Base-by-base conservation (phyloP, 352 stramenopile species). In the Pythium oligandrum region DNA sequence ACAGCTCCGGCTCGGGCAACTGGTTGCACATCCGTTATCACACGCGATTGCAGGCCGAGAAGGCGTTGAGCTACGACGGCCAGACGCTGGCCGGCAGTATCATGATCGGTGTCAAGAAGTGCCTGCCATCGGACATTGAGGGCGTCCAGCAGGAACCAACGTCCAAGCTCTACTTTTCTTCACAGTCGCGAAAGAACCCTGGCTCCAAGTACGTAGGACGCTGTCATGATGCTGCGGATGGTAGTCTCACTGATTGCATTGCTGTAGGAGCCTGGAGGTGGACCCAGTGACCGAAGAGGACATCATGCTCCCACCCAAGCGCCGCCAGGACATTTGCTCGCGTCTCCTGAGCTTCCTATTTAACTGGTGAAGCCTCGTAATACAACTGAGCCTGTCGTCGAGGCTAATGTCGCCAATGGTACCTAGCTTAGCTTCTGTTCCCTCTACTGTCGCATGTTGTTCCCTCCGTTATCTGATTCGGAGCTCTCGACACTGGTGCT, bases 21-120 rank as follows among this genome's bases (percentile, higher is more conserved):
- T 93, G 83, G 83, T 63, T 93, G 43, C 82, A 90, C 50, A 17
- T 93, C 30, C 83, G 83, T 34, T 93, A 91, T 58, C 69, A 82
- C 55, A 91, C 80, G 45, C 71, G 83, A 43, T 63, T 91, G 34
- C 80, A 93, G 59, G 83, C 83, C 1, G 83, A 93, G 61, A 86
- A 91, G 63, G 83, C 83, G 53, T 64, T 93, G 50, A 80, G 64
- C 49, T 81, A 83, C 57, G 82, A 89, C 51, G 80, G 78, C 44
- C 63, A 73, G 43, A 84, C 67, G 40, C 65, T 93, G 33, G 60
- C 63, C 32, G 81, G 78, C 48, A 73, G 57, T 47, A 68, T 90
- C 55, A 93, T 93, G 83, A 73, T 93, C 44, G 83, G 83, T 43
- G 80, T 90, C 32, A 91, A 90, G 64, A 82, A 83, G 44, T 93